phyloP scores from a whole-genome alignment of 78 protist species.

The Cavenderia fasciculata region DNA sequence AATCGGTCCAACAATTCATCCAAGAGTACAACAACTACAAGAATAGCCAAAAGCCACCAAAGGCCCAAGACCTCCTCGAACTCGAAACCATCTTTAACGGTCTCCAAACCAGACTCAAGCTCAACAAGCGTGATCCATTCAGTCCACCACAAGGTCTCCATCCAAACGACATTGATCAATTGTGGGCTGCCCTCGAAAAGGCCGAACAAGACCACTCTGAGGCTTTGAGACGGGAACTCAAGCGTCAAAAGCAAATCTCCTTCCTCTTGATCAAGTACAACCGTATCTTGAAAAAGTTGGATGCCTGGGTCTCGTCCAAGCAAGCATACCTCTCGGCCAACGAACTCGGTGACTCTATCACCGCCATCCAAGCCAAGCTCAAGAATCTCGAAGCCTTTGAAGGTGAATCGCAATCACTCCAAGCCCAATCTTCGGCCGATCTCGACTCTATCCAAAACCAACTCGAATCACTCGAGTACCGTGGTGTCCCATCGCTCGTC shows the following conservation, averaged over 20 bases:
- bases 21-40: slow-evolving; percentile 45
- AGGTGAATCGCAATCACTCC: slow-evolving; percentile 63
- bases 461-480: slow-evolving; percentile 48
- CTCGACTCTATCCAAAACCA: slow-evolving; percentile 15
- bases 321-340: neutral
- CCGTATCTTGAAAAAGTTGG: slow-evolving; percentile 70
- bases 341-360: slow-evolving; percentile 60
- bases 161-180: slow-evolving; percentile 49
- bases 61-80: slow-evolving; percentile 53
- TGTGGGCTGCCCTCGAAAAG: slow-evolving; percentile 66
- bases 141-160: slow-evolving; percentile 71
- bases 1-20: slow-evolving; percentile 60
- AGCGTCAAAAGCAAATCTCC: slow-evolving; percentile 76
- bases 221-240: slow-evolving; percentile 64
- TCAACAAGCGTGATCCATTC: slow-evolving; percentile 72
- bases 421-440: slow-evolving; percentile 34
- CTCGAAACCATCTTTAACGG: slow-evolving; percentile 71
- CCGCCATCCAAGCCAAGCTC: slow-evolving; percentile 75
- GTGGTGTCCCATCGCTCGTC: neutral
- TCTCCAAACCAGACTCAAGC: slow-evolving; percentile 65
- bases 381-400: slow-evolving; percentile 77
- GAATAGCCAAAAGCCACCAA: slow-evolving; percentile 76
- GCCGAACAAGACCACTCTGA: slow-evolving; percentile 65
- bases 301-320: slow-evolving; percentile 53
- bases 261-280: slow-evolving; percentile 58